Percentiles rank a stretch among this genome's conserved stretches.
Conservation (phyloP, 1,139 yeast genomes). For the Saccharomyces hybrid region DNA sequence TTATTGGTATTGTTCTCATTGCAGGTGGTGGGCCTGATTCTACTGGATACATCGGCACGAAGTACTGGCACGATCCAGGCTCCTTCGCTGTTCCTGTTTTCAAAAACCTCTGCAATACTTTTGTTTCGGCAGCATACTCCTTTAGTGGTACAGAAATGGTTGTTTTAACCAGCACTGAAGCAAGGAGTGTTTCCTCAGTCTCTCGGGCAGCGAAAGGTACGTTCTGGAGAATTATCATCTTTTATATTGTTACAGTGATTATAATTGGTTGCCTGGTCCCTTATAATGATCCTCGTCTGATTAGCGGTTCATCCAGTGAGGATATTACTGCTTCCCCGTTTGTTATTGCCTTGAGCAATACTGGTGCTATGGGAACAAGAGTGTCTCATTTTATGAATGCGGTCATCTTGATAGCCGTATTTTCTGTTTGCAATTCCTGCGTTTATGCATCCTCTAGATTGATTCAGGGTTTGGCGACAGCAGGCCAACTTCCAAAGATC, state of each 20-base stretch:
- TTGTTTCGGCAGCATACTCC: constrained; percentile 77
- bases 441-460: constrained; percentile 78
- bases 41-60: constrained; percentile 48
- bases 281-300: constrained; percentile 44
- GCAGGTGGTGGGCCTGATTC: constrained; percentile 62
- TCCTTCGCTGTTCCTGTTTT: constrained; percentile 55
- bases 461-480: constrained; percentile 70
- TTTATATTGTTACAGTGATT: constrained; percentile 53
- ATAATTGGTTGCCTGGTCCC: constrained; percentile 66
- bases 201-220: constrained; percentile 69
- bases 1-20: constrained; percentile 57
- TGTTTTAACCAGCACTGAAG: constrained; percentile 81
- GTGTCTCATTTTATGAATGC: constrained; percentile 42
- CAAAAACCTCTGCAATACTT: constrained; percentile 75
- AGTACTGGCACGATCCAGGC: constrained; percentile 58
- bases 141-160: constrained; percentile 77
- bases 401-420: constrained; percentile 60
- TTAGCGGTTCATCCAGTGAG: constrained; percentile 39
- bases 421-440: constrained; percentile 70
- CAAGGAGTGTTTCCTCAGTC: constrained; percentile 53
- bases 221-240: constrained; percentile 60
- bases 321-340: constrained; percentile 48
- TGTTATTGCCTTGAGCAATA: constrained; percentile 54
- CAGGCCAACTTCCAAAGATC: constrained; percentile 70
- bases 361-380: constrained; percentile 56